A percentile compares a stretch with the other conserved stretches of the same genome.
phyloP scores from a whole-genome alignment of 371 early-diverging fungal species.

The Basidiobolus meristosporus region DNA sequence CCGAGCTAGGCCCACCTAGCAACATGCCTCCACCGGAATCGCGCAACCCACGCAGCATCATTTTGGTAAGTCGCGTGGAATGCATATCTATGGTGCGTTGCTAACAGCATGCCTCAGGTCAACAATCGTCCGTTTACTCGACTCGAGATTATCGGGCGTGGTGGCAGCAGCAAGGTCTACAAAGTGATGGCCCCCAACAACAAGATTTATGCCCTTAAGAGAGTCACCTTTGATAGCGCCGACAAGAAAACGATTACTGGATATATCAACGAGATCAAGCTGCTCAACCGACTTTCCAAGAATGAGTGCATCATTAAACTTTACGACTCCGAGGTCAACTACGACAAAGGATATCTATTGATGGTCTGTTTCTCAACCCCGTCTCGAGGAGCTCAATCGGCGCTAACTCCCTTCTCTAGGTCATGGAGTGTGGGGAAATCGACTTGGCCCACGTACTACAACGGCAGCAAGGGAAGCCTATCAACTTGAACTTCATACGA shows the following conservation, averaged over 20 bases:
- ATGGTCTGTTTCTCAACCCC: constrained; percentile 11
- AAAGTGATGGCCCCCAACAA: constrained; percentile 49
- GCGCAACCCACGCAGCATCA: too few species aligned
- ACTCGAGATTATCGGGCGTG: constrained; percentile 57
- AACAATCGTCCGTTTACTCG: constrained; percentile 31
- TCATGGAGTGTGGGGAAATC: constrained; percentile 87
- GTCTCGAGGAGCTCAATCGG: too few species aligned
- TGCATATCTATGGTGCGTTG: too few species aligned
- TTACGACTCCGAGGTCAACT: constrained; percentile 51
- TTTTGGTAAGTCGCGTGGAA: too few species aligned
- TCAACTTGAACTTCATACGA: constrained; percentile 52
- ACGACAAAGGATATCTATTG: constrained; percentile 26
- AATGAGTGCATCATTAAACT: constrained; percentile 55
- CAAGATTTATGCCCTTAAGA: constrained; percentile 73
- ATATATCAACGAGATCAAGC: constrained; percentile 65
- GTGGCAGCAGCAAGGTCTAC: constrained; percentile 81
- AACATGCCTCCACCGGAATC: too few species aligned
- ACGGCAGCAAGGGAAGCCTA: constrained; percentile 20
- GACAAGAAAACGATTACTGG: constrained; percentile 42
- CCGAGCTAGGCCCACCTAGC: too few species aligned
- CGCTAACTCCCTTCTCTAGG: constrained; percentile 5
- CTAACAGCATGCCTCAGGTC: too few species aligned
- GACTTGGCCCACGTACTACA: constrained; percentile 61
- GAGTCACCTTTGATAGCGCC: constrained; percentile 47
- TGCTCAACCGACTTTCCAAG: constrained; percentile 43